Base-by-base conservation (phyloP, 2,329 filamentous ascomycete genomes). In the Colletotrichum australisinense region DNA sequence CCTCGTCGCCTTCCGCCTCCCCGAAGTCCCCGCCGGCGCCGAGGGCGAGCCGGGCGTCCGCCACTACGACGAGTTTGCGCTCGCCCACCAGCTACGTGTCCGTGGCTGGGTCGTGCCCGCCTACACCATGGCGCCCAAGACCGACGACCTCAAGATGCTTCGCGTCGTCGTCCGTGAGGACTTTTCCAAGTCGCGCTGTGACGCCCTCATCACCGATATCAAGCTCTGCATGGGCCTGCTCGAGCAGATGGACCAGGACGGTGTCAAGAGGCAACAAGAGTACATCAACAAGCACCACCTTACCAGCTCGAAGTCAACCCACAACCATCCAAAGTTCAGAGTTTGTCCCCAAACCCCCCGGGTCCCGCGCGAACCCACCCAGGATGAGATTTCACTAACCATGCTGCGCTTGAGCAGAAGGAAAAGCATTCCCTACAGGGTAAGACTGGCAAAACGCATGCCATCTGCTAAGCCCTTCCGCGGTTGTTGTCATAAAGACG, bases 71-170 rank as follows among this genome's bases (percentile, higher is more conserved):
- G 93, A 95, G 82, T 95, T 95, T 74, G 89, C 93, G 1, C 85
- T 95, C 53, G 95, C 96, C 1, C 95, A 97, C 80, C 93, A 95
- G 82, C 90, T 98, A 30, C 93, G 96, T 64, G 92, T 94, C 76
- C 91, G 95, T 42, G 94, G 94, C 56, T 98, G 96, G 96, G 93
- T 98, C 35, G 94, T 98, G 0, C 96, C 96, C 0, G 96, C 96
- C 0, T 98, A 98, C 85, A 98, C 95, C 52, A 98, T 98, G 96
- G 96, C 96, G 0, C 95, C 95, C 22, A 89, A 97, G 81, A 95
- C 94, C 22, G 87, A 94, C 69, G 87, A 91, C 76, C 88, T 98
- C 79, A 97, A 98, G 88, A 93, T 98, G 89, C 91, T 98, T 86
- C 92, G 96, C 49, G 91, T 98, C 5, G 96, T 98, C 0, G 94